These are phyloP conservation scores for Penicillium daleae DNA, from an alignment of 495 filamentous ascomycete species.

Conservation along the genomic window DNA sequence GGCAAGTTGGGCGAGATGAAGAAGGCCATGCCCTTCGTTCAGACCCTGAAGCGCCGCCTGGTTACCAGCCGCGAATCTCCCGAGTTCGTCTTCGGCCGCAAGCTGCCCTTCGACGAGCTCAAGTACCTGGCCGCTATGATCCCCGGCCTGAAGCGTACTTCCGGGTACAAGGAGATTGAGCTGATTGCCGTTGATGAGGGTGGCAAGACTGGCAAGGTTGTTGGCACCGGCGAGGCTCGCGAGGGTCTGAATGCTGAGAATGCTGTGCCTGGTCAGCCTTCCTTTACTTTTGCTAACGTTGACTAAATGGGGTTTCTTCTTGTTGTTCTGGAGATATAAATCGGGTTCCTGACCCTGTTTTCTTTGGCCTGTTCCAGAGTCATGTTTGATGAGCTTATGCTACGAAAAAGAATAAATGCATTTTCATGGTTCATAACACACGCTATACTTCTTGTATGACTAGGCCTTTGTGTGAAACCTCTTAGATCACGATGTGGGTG, in stretches of 20 bases:
- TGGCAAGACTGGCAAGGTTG: constrained; percentile 63
- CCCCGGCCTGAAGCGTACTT: constrained; percentile 61
- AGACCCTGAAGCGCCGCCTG: constrained; percentile 80
- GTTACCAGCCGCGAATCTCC: constrained; percentile 57
- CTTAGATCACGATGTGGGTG: no score
- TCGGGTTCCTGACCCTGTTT: background rate
- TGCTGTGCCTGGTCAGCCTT: constrained; percentile 79
- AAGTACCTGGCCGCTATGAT: constrained; percentile 65
- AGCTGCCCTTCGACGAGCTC: constrained; percentile 84
- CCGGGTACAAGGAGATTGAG: constrained; percentile 65
- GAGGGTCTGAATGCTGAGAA: constrained; percentile 62
- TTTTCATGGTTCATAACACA: constrained; percentile 21
- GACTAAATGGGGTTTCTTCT: constrained; percentile 7
- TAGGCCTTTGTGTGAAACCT: no score
- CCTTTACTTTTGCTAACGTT: constrained; percentile 79
- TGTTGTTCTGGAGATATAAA: constrained; percentile 7
- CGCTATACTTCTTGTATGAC: background rate
- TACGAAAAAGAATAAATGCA: constrained; percentile 31
- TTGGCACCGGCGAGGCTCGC: constrained; percentile 59
- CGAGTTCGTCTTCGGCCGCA: constrained; percentile 73
- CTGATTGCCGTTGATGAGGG: constrained; percentile 71
- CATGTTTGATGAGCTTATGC: constrained; percentile 37
- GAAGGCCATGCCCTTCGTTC: constrained; percentile 97
- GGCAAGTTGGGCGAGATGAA: constrained; percentile 88
- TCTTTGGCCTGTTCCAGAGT: constrained; percentile 18